Conservation (phyloP, 78 protist species). For the Anaeramoeba flamelloides region DNA sequence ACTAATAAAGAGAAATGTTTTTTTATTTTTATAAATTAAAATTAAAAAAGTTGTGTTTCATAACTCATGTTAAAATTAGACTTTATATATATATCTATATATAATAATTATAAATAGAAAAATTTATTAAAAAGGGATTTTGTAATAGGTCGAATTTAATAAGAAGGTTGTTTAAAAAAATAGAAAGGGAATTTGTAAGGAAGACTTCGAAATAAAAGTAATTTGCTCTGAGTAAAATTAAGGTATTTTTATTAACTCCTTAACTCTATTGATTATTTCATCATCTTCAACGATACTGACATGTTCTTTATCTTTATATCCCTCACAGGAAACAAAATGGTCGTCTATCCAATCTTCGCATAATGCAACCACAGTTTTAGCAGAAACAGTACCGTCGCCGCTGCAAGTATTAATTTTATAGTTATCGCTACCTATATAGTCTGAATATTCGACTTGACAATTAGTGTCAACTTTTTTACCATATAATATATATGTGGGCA, state of each 20-base stretch:
- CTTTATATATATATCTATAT: no score
- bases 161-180: no score
- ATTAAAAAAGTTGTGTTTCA: no score
- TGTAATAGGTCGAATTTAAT: no score
- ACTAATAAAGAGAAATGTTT: no score
- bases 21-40: no score
- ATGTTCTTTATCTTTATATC: neutral
- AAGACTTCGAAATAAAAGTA: no score
- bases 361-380: neutral
- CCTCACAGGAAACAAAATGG: neutral
- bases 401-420: neutral
- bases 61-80: no score
- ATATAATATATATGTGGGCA: neutral
- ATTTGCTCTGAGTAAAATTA: no score
- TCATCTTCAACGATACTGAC: neutral
- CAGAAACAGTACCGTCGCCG: neutral
- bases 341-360: neutral
- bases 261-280: neutral
- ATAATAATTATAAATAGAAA: no score
- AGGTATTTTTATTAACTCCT: neutral
- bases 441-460: neutral
- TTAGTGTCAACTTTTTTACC: neutral
- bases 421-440: neutral
- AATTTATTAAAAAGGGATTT: no score
- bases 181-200: no score